Evolutionary conservation across 192 early-diverging fungal species (phyloP), one percentile per base, ranked within the genome.

Genomic region (Coemansia pectinata): DNA sequence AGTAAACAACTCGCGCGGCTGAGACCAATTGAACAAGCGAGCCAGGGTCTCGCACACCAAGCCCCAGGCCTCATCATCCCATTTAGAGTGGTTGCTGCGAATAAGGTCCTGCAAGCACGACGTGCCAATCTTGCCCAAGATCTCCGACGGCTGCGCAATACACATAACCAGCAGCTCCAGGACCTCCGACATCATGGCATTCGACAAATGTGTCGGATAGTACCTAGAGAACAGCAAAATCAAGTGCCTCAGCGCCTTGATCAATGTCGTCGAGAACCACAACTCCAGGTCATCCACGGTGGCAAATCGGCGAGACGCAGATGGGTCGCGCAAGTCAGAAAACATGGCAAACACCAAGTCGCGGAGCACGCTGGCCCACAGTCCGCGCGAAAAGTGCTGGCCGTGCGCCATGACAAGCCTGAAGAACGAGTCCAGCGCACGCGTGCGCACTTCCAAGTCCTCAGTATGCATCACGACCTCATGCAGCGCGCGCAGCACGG

Each of bases 261-360:
- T 93, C 84, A 98, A 86, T 14, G 96, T 96, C 9, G 95, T 96
- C 14, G 93, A 96, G 47, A 98, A 85, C 96, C 96, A 98, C 27
- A 96, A 88, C 66, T 88, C 90, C 76, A 95, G 85, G 67, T 98
- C 95, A 67, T 96, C 96, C 41, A 90, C 87, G 40, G 88, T 89
- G 17, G 90, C 89, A 62, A 91, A 90, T 8, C 93, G 89, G 36
- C 63, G 78, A 12, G 71, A 74, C 1, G 76, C 76, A 40, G 81
- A 79, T 14, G 85, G 78, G 31, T 74, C 86, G 31, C 87, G 89
- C 60, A 97, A 72, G 70, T 96, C 94, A 45, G 91, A 90, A 84
- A 98, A 98, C 45, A 98, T 90, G 8, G 93, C 89, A 72, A 96
- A 98, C 9, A 98, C 88, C 19, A 95, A 88, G 23, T 93, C 91